Evolutionary conservation across 345 rosid species (phyloP).

Genomic region (Capsella bursapastoris): DNA sequence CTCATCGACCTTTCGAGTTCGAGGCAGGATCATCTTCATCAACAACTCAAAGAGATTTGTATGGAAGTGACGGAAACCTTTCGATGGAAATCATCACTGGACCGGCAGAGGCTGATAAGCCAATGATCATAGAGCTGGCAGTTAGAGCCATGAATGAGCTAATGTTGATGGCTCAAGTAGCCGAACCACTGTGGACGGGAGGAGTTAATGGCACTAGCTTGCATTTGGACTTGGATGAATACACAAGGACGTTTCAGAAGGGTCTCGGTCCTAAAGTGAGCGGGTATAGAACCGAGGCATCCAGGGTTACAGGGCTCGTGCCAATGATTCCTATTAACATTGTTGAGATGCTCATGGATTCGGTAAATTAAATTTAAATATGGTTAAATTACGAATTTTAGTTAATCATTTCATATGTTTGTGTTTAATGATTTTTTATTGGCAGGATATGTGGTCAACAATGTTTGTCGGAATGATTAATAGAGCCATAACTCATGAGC

Average conservation of each 20-base stretch:
- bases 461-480: conserved; percentile 78
- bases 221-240: conserved; percentile 70
- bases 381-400: too few species aligned
- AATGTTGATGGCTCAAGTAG: conserved; percentile 71
- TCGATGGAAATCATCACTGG: conserved; percentile 43
- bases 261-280: conserved; percentile 68
- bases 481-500: conserved; percentile 67
- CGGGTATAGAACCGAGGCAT: conserved; percentile 82
- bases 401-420: too few species aligned
- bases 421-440: background rate
- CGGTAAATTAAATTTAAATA: conserved; percentile 46
- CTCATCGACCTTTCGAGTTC: conserved; percentile 47
- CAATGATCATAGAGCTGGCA: conserved; percentile 76
- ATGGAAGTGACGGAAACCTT: conserved; percentile 62
- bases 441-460: conserved; percentile 77
- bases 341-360: conserved; percentile 81
- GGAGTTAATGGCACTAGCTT: conserved; percentile 54
- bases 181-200: conserved; percentile 77
- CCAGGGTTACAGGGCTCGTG: conserved; percentile 65
- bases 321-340: conserved; percentile 70
- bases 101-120: conserved; percentile 64
- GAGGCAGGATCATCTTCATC: conserved; percentile 39
- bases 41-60: conserved; percentile 53
- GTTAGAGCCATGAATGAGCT: conserved; percentile 93
- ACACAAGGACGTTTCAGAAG: conserved; percentile 54